Base-by-base conservation (phyloP, 129 eudicot genomes). In the Scalesia atractyloides region DNA sequence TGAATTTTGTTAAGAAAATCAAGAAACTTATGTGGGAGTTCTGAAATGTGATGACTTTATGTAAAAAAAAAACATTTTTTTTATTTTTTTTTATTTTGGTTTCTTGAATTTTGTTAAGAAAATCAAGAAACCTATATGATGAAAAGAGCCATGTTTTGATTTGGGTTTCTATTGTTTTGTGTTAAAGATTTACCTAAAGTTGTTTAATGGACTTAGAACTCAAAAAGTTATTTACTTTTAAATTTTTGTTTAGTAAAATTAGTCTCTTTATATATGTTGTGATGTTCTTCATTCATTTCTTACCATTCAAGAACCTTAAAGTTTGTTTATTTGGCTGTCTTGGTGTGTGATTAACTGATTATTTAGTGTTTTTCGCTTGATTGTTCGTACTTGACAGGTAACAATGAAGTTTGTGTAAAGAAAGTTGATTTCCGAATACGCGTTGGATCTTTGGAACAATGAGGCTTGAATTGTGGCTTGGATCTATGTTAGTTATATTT, bases 391-490 rank as follows among this genome's bases (percentile, higher is more conserved):
- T 49, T 68, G 48, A 69, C 72, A 68, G 82, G 57, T 18, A 30
- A 30, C 22, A 52, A 78, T 72, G 73, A 78, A 71, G 77, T 33
- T 78, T 71, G 43, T 46, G 34, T 52, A 72, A 54, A 51, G 76
- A 59, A 44, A 44, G 67, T 20, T 63, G 59, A 74, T 11, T 26
- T 65, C 44, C 54, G 50, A 49, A 65, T 44, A 59, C 56, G 34
- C 69, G 22, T 73, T 37, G 62, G 62, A 61, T 5, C 44, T 9
- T 60, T 66, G 74, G 75, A 69, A 70, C 79, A 61, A 90, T 87
- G 91, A 81, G 75, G 88, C 81, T 71, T 49, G 26, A 73, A 73
- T 60, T 76, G 74, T 87, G 89, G 91, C 72, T 78, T 77, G 82
- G 64, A 36, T 72, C 62, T 56, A 19, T 78, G 70, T 73, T 86